A percentile compares a stretch with the other conserved stretches of the same genome.
Evolutionary conservation across 1,139 yeast genomes (phyloP).

Genomic region (Candida sanyaensis): DNA sequence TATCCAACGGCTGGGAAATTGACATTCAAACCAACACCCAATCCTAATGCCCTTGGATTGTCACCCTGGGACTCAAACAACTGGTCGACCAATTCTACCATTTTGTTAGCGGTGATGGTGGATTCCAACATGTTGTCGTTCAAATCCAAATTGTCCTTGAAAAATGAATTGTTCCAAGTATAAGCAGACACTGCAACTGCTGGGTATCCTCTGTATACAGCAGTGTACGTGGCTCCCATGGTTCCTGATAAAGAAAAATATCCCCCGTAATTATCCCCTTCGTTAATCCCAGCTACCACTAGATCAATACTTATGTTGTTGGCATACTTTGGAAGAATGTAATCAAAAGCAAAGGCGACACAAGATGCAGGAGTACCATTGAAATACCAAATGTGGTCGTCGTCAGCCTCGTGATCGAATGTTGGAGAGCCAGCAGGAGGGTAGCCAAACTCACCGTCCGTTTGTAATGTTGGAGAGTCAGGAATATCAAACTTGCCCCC

Average conservation of each 20-base stretch:
- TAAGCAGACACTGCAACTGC: conserved; percentile 50
- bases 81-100: conserved; percentile 32
- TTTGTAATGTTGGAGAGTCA: conserved; percentile 36
- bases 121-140: conserved; percentile 34
- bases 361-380: conserved; percentile 51
- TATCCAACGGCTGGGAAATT: conserved; percentile 45
- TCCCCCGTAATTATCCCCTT: conserved; percentile 45
- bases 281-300: conserved; percentile 50
- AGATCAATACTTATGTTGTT: conserved; percentile 35
- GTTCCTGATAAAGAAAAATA: conserved; percentile 45
- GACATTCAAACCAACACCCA: conserved; percentile 43
- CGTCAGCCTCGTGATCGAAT: conserved; percentile 48
- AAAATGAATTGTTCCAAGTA: conserved; percentile 44
- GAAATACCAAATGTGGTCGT: conserved; percentile 49
- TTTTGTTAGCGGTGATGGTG: conserved; percentile 35
- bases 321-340: conserved; percentile 43
- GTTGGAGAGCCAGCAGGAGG: conserved; percentile 46
- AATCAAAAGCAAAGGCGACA: conserved; percentile 45
- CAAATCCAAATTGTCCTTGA: conserved; percentile 35
- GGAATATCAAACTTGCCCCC: conserved; percentile 57
- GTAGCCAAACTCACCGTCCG: conserved; percentile 45
- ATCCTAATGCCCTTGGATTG: conserved; percentile 35
- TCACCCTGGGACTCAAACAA: conserved; percentile 34
- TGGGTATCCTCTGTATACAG: conserved; percentile 45
- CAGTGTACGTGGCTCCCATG: conserved; percentile 45